These are phyloP conservation scores for Xylaria sp. DNA, from an alignment of 2,329 filamentous ascomycete species.

Conservation along the genomic window DNA sequence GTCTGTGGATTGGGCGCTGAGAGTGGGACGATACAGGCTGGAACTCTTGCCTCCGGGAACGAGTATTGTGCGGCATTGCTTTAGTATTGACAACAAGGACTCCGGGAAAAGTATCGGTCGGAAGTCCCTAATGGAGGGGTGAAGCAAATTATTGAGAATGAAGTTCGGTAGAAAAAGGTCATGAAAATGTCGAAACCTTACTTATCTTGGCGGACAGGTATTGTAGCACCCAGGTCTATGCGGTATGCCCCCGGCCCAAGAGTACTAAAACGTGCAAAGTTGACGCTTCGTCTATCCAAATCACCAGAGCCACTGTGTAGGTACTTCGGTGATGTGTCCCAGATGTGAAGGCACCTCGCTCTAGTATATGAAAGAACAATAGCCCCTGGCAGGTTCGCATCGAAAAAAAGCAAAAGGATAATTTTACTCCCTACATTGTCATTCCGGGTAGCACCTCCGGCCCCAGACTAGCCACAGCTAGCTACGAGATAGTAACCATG, in stretches of 20 bases:
- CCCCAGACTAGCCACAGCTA: not conserved
- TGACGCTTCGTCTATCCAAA: not conserved
- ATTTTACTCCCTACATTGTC: not conserved
- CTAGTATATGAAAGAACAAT: not conserved
- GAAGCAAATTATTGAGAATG: not conserved
- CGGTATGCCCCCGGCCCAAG: not conserved
- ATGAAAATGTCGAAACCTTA: not conserved
- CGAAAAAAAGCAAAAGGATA: not conserved
- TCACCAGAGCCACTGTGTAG: conserved; percentile 6
- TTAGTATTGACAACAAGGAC: too few species aligned
- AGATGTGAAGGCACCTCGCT: not conserved
- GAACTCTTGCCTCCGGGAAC: not conserved
- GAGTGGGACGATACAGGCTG: not conserved
- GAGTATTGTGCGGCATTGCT: conserved; percentile 9
- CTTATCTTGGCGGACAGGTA: not conserved
- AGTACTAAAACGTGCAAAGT: not conserved
- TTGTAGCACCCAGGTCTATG: not conserved
- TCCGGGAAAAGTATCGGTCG: not conserved
- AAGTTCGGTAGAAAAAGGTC: not conserved
- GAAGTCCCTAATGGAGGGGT: not conserved
- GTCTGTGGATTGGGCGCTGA: not conserved
- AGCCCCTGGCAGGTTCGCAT: not conserved
- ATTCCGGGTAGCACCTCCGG: not conserved
- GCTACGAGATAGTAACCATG: not conserved
- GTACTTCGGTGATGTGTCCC: conserved; percentile 10